Conservation (phyloP, 805 yeast genomes). For the Starmerella vaccinii region DNA sequence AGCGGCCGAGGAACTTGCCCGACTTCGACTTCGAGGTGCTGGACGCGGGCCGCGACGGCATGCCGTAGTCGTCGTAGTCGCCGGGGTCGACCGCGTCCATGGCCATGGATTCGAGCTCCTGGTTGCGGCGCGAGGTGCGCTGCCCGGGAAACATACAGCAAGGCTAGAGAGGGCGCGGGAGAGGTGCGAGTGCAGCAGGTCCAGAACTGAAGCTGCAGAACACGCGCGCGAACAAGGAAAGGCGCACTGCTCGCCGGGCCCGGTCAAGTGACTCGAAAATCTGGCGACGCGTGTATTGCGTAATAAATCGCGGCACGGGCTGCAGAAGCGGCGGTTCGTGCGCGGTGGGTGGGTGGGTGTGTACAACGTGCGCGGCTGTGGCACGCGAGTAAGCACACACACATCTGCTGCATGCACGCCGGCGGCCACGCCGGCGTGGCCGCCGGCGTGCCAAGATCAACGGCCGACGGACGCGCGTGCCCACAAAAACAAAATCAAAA, state of each 20-base stretch:
- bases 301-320: neutral
- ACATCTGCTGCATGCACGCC: too few relatives aligned
- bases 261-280: slow-evolving; percentile 4
- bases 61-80: slow-evolving; percentile 25
- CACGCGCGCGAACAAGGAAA: neutral
- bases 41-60: slow-evolving; percentile 18
- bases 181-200: neutral
- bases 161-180: too few relatives aligned
- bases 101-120: slow-evolving; percentile 14
- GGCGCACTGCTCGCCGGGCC: neutral
- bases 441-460: too few relatives aligned
- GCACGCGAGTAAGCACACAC: too few relatives aligned
- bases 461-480: too few relatives aligned
- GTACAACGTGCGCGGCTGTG: too few relatives aligned
- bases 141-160: slow-evolving; percentile 18
- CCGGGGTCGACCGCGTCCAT: slow-evolving; percentile 8
- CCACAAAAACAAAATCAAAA: too few relatives aligned
- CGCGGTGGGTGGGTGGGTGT: too few relatives aligned
- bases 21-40: slow-evolving; percentile 1
- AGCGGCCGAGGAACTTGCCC: slow-evolving; percentile 1
- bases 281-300: slow-evolving; percentile 8
- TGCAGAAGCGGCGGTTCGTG: neutral
- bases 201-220: neutral
- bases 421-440: too few relatives aligned
- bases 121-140: slow-evolving; percentile 12